Percentiles rank a stretch among this genome's conserved stretches.
phyloP scores from a whole-genome alignment of 1,284 basidiomycete genomes.

The Ceratobasidium sp. region DNA sequence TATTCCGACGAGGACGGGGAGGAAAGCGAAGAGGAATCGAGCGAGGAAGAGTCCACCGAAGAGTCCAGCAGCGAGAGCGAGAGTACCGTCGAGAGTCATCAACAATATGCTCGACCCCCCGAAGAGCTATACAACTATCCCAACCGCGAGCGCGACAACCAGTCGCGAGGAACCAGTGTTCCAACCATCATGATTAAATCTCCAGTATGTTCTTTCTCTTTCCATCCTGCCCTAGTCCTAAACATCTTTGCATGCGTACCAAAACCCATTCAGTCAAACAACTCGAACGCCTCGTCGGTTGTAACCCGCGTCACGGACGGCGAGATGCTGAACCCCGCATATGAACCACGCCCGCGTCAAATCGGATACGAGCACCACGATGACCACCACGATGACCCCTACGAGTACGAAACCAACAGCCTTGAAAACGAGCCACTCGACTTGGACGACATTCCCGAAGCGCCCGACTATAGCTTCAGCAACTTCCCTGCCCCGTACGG shows the following conservation, averaged over 20 bases:
- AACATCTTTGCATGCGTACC: slow-evolving; percentile 6
- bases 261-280: slow-evolving; percentile 20
- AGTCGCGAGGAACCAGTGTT: slow-evolving; percentile 9
- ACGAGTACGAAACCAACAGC: slow-evolving; percentile 15
- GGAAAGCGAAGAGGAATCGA: not conserved
- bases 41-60: slow-evolving; percentile 7
- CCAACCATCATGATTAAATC: slow-evolving; percentile 9
- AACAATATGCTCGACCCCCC: not conserved
- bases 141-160: slow-evolving; percentile 17
- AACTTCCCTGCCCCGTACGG: slow-evolving; percentile 1
- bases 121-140: slow-evolving; percentile 27
- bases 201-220: slow-evolving; percentile 16
- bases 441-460: slow-evolving; percentile 9
- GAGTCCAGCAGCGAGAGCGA: not conserved
- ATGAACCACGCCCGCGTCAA: not conserved
- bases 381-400: not conserved
- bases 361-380: not conserved
- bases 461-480: not conserved
- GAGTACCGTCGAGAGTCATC: not conserved
- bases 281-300: slow-evolving; percentile 18
- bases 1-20: not conserved
- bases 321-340: not conserved
- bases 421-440: slow-evolving; percentile 34
- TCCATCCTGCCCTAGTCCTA: not conserved
- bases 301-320: slow-evolving; percentile 1